These are phyloP conservation scores for Fusarium xylarioides DNA, from an alignment of 2,329 filamentous ascomycete species.

Conservation along the genomic window DNA sequence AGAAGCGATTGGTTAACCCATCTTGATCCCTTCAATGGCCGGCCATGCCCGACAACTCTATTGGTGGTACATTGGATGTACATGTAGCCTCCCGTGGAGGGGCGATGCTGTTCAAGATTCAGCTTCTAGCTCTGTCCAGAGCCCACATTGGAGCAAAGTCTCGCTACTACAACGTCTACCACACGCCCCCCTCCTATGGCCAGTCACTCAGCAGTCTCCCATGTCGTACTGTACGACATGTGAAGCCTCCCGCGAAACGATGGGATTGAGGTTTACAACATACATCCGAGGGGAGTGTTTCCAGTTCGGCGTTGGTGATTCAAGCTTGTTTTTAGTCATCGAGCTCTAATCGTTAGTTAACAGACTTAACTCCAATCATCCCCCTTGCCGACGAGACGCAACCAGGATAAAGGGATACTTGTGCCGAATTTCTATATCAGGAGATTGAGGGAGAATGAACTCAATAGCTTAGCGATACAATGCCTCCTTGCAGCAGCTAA, in stretches of 20 bases:
- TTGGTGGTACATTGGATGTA: slow-evolving; percentile 20
- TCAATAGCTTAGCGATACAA: slow-evolving; percentile 7
- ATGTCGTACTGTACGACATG: slow-evolving; percentile 19
- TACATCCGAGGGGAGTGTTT: slow-evolving; percentile 32
- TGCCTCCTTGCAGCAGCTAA: slow-evolving; percentile 24
- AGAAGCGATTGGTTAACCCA: slow-evolving; percentile 10
- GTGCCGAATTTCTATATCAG: background rate
- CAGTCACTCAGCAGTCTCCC: slow-evolving; percentile 3
- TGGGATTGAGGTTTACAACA: slow-evolving; percentile 14
- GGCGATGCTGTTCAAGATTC: slow-evolving; percentile 38
- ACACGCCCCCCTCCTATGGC: slow-evolving; percentile 15
- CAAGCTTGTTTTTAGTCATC: slow-evolving; percentile 4
- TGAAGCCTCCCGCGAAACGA: slow-evolving; percentile 23
- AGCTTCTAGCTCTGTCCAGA: slow-evolving; percentile 34
- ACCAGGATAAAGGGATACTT: background rate
- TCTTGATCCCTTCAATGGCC: slow-evolving; percentile 10
- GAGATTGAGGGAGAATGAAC: background rate
- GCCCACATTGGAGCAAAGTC: slow-evolving; percentile 18
- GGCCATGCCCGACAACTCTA: slow-evolving; percentile 35
- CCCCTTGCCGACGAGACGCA: background rate
- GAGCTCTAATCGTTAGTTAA: background rate
- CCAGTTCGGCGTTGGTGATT: slow-evolving; percentile 41
- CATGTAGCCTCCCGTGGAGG: slow-evolving; percentile 40
- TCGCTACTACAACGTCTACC: slow-evolving; percentile 3
- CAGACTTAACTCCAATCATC: background rate